Percentiles rank a stretch among this genome's conserved stretches.
Evolutionary conservation across 2,329 filamentous ascomycete species (phyloP).

Genomic region (Sphaerulina musiva): DNA sequence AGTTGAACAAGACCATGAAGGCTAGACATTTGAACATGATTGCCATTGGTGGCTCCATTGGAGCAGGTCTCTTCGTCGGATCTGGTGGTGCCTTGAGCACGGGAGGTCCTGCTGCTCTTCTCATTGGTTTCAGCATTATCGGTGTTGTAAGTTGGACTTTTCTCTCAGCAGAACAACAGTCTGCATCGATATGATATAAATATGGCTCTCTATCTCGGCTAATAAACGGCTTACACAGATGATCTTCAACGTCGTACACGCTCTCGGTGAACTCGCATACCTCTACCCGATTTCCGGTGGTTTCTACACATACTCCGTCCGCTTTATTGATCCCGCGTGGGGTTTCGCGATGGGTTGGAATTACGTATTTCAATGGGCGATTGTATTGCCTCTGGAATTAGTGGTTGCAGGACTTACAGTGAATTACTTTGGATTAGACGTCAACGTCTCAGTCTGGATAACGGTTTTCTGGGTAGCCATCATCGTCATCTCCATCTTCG

Average conservation of each 20-base stretch:
- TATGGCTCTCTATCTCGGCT: no score
- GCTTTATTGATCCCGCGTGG: constrained; percentile 42
- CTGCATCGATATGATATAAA: no score
- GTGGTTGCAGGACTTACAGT: constrained; percentile 24
- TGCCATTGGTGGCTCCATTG: constrained; percentile 38
- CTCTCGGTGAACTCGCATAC: constrained; percentile 38
- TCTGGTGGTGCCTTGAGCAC: constrained; percentile 44
- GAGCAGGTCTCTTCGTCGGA: constrained; percentile 51
- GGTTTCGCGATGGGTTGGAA: constrained; percentile 31
- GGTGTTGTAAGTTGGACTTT: constrained; percentile 26
- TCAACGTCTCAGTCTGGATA: constrained; percentile 23
- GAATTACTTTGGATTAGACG: constrained; percentile 24
- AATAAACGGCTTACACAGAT: constrained; percentile 21
- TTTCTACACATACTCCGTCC: constrained; percentile 37
- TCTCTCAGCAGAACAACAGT: no score
- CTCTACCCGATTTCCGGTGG: constrained; percentile 39
- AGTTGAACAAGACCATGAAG: constrained; percentile 31
- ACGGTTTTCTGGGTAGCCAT: constrained; percentile 24
- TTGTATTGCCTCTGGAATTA: constrained; percentile 26
- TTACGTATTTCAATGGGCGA: constrained; percentile 28
- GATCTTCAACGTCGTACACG: constrained; percentile 40
- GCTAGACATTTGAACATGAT: constrained; percentile 32
- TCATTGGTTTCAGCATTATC: constrained; percentile 31
- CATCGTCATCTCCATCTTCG: constrained; percentile 26
- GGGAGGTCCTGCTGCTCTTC: constrained; percentile 43